Percentiles rank a stretch among this genome's conserved stretches.
Evolutionary conservation across 208 protist species (phyloP).

Genomic region (Acanthamoeba castellanii): DNA sequence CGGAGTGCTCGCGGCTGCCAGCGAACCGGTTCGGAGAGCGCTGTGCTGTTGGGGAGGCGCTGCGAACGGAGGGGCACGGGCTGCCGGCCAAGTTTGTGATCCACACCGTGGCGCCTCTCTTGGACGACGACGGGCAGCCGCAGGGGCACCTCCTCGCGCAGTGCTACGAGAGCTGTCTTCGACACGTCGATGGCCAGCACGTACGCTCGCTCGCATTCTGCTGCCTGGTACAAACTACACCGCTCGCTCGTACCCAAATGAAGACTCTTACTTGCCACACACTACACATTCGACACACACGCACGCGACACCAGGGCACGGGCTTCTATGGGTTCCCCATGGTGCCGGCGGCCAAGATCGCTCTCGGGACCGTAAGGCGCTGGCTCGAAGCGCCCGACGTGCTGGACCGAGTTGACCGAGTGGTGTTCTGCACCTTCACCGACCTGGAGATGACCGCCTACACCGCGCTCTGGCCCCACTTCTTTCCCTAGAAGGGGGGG

Average conservation of each 20-base stretch:
- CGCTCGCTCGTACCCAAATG: background rate
- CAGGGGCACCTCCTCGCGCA: background rate
- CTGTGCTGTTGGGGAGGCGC: slow-evolving; percentile 33
- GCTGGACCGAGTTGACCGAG: background rate
- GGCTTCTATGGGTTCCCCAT: slow-evolving; percentile 68
- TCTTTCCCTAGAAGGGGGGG: background rate
- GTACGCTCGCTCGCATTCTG: slow-evolving; percentile 50
- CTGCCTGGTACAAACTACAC: background rate
- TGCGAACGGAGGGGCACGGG: background rate
- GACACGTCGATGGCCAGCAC: background rate
- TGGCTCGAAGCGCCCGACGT: background rate
- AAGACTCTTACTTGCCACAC: background rate
- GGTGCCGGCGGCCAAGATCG: slow-evolving; percentile 23
- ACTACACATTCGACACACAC: background rate
- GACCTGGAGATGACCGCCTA: slow-evolving; percentile 41
- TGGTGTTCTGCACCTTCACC: slow-evolving; percentile 43
- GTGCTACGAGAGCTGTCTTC: slow-evolving; percentile 29
- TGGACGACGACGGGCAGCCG: slow-evolving; percentile 13
- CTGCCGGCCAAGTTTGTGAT: slow-evolving; percentile 36
- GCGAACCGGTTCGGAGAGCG: background rate
- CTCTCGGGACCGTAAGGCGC: background rate
- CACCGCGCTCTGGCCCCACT: slow-evolving; percentile 20
- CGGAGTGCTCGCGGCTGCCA: background rate
- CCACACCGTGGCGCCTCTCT: slow-evolving; percentile 57
- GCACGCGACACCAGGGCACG: background rate